Evolutionary conservation across 176 grass and related monocot genomes (phyloP).

Genomic region (Eragrostis curvula): DNA sequence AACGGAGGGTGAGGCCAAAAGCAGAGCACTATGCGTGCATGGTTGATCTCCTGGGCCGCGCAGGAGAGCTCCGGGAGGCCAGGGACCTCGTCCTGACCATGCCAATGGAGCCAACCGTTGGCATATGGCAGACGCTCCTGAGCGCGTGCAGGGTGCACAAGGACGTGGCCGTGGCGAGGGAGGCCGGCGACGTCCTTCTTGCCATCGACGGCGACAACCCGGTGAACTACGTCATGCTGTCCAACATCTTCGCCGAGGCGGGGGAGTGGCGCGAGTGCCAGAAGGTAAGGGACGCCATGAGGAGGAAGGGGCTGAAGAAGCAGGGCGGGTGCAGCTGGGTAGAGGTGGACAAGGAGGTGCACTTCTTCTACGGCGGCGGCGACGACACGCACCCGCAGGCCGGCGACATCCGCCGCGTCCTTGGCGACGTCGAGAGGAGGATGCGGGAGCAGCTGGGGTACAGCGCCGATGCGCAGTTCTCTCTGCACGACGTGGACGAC

Average conservation of each 20-base stretch:
- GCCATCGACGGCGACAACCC: slow-evolving; percentile 45
- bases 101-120: slow-evolving; percentile 42
- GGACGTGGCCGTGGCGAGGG: slow-evolving; percentile 35
- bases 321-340: slow-evolving; percentile 67
- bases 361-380: slow-evolving; percentile 59
- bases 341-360: slow-evolving; percentile 50
- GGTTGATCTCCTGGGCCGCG: slow-evolving; percentile 55
- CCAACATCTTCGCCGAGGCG: slow-evolving; percentile 48
- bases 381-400: slow-evolving; percentile 35
- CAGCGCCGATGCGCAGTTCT: not conserved
- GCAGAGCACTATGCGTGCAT: slow-evolving; percentile 56
- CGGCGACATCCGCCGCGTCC: slow-evolving; percentile 31
- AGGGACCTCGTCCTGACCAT: slow-evolving; percentile 47
- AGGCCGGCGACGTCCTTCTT: slow-evolving; percentile 38
- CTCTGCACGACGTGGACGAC: slow-evolving; percentile 59
- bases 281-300: slow-evolving; percentile 40
- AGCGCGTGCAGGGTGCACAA: slow-evolving; percentile 55
- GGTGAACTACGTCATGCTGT: slow-evolving; percentile 53
- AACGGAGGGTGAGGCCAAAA: not conserved
- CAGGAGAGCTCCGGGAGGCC: slow-evolving; percentile 47
- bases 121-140: slow-evolving; percentile 55
- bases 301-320: slow-evolving; percentile 42
- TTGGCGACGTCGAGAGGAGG: slow-evolving; percentile 43
- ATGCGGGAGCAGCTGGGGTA: slow-evolving; percentile 57
- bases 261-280: slow-evolving; percentile 50